Evolutionary conservation across 2,329 filamentous ascomycete genomes (phyloP), one percentile per base, ranked within the genome.

Genomic region (Ophiostoma sp.): DNA sequence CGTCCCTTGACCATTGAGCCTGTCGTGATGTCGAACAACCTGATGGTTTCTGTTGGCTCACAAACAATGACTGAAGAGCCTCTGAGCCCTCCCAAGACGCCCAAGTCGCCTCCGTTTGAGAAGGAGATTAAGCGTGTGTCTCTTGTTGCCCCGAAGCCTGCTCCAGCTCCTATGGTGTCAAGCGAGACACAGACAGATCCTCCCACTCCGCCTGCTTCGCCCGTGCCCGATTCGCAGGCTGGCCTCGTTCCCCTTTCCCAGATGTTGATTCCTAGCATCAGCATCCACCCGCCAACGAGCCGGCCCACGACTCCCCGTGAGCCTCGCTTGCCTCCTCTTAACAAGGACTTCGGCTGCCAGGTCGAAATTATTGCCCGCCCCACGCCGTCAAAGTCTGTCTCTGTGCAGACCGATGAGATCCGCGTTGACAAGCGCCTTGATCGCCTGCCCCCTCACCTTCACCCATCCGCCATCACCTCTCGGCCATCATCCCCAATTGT

Each of bases 351-450:
- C 76, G 91, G 90, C 22, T 95, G 92, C 78, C 96, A 99, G 82
- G 94, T 94, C 33, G 86, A 87, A 50, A 84, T 90, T 68, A 84
- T 90, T 68, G 81, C 86, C 12, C 78, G 84, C 48, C 78, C 84
- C 22, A 84, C 85, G 76, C 84, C 83, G 55, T 91, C 87, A 72
- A 85, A 82, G 63, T 89, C 88, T 2, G 87, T 80, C 12, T 80
- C 81, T 2, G 83, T 95, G 73, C 96, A 99, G 84, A 99, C 96
- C 0, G 95, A 98, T 77, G 93, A 93, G 74, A 98, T 98, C 73
- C 89, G 93, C 72, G 89, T 97, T 6, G 95, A 97, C 79, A 89
- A 90, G 82, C 89, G 94, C 75, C 84, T 93, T 61, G 89, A 92
- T 75, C 91, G 90, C 76, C 85, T 97, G 33, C 93, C 94, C 17